Evolutionary conservation across 169 alveolate genomes (phyloP).

Genomic region (Eimeria necatrix): DNA sequence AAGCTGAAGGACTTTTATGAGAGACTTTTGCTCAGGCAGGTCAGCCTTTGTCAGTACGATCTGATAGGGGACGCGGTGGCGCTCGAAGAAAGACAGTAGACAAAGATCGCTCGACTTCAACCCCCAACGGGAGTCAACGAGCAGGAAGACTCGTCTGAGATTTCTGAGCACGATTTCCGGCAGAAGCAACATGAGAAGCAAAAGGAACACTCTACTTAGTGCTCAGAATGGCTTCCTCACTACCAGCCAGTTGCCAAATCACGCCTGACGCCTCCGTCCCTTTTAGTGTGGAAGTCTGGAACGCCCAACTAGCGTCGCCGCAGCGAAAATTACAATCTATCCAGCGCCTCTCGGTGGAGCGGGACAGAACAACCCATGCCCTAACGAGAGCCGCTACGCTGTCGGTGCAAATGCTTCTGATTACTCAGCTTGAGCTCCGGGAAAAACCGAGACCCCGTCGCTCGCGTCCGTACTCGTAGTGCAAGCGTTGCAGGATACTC

Average conservation of each 20-base stretch:
- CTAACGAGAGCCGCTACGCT: too few relatives aligned
- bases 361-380: too few relatives aligned
- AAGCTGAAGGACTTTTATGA: conserved; percentile 60
- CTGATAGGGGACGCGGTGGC: conserved; percentile 75
- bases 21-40: conserved; percentile 65
- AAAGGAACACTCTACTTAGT: too few relatives aligned
- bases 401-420: too few relatives aligned
- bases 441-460: too few relatives aligned
- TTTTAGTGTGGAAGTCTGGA: too few relatives aligned
- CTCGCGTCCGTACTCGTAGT: too few relatives aligned
- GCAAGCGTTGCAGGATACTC: not conserved
- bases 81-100: conserved; percentile 74
- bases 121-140: conserved; percentile 78
- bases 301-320: not conserved
- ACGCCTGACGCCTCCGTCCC: too few relatives aligned
- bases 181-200: not conserved
- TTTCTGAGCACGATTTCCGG: not conserved
- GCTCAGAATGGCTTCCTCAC: too few relatives aligned
- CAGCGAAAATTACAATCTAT: not conserved
- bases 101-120: conserved; percentile 74
- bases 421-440: too few relatives aligned
- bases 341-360: too few relatives aligned
- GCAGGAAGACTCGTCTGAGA: conserved; percentile 75
- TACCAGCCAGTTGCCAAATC: too few relatives aligned
- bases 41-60: conserved; percentile 82